phyloP scores from a whole-genome alignment of 768 basidiomycete genomes.

The Rhizopogon sp. region DNA sequence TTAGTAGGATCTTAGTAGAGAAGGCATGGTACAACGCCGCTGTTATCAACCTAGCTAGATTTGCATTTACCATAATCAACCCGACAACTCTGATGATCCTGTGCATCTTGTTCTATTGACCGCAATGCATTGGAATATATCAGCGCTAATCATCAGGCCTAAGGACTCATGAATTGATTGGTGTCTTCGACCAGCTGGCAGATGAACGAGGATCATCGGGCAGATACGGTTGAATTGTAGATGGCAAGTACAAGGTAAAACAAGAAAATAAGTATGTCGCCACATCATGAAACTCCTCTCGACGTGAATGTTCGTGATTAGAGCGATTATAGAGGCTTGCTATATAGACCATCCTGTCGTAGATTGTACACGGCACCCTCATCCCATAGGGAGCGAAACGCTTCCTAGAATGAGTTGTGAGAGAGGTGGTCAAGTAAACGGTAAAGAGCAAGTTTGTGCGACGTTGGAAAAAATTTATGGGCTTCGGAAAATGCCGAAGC shows the following conservation, averaged over 20 bases:
- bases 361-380: constrained; percentile 34
- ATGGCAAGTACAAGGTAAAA: background rate
- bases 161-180: too few relatives aligned
- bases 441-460: constrained; percentile 12
- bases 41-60: background rate
- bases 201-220: too few relatives aligned
- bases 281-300: constrained; percentile 86
- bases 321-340: constrained; percentile 82
- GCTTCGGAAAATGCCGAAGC: background rate
- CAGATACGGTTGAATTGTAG: too few relatives aligned
- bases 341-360: constrained; percentile 43
- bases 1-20: background rate
- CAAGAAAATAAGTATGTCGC: constrained; percentile 40
- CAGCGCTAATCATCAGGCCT: too few relatives aligned
- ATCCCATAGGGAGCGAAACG: constrained; percentile 56
- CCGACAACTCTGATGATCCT: too few relatives aligned
- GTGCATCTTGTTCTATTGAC: too few relatives aligned
- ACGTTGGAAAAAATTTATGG: background rate
- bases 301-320: constrained; percentile 61
- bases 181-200: too few relatives aligned
- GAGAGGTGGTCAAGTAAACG: constrained; percentile 41
- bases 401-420: constrained; percentile 43
- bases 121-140: too few relatives aligned
- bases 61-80: background rate
- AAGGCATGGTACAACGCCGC: background rate